These are phyloP conservation scores for Dactylellina cionopaga DNA, from an alignment of 2,329 filamentous ascomycete species.

Conservation along the genomic window DNA sequence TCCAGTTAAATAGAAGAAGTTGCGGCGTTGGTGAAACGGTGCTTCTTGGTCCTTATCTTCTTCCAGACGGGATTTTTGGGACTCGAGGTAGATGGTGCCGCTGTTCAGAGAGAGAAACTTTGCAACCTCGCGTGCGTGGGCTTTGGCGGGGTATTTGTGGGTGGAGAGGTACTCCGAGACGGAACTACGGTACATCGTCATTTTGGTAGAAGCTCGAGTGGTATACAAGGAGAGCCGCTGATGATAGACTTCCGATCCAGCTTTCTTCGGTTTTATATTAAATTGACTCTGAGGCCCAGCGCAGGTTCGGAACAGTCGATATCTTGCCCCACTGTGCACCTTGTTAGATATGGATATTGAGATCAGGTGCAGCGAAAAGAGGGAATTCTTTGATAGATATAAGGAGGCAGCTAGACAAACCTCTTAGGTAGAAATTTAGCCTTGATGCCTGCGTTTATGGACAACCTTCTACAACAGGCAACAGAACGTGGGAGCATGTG, in stretches of 20 bases:
- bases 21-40: conserved; percentile 77
- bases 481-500: conserved; percentile 18
- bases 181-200: conserved; percentile 30
- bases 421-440: conserved; percentile 8
- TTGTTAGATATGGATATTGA: too few relatives aligned
- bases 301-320: background rate
- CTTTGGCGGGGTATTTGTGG: conserved; percentile 74
- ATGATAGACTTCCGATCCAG: background rate
- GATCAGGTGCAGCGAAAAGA: too few relatives aligned
- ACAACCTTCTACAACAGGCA: conserved; percentile 48
- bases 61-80: conserved; percentile 79
- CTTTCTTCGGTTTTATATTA: background rate
- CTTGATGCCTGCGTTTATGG: conserved; percentile 30
- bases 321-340: conserved; percentile 22
- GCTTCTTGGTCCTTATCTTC: conserved; percentile 79
- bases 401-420: conserved; percentile 17
- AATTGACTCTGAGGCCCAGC: background rate
- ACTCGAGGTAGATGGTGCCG: conserved; percentile 88
- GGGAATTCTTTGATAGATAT: background rate
- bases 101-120: conserved; percentile 70
- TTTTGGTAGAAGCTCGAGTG: conserved; percentile 5
- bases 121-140: conserved; percentile 84
- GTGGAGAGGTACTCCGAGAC: conserved; percentile 48
- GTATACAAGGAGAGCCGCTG: background rate
- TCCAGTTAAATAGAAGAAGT: conserved; percentile 94